Evolutionary conservation across 2,329 filamentous ascomycete genomes (phyloP).

Genomic region (Trichoderma citrinoviride): DNA sequence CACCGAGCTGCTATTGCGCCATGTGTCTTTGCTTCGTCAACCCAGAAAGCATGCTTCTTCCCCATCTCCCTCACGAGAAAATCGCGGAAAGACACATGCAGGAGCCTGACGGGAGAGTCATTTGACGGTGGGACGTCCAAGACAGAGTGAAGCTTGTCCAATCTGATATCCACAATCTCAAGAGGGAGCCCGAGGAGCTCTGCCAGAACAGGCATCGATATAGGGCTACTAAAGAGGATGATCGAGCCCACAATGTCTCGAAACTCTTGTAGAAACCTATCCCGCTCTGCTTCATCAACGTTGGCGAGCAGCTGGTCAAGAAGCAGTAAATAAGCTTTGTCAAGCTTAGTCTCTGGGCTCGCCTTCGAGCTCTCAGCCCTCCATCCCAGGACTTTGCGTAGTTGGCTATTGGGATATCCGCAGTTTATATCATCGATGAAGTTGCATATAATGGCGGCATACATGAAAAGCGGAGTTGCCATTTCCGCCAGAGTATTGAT

Average conservation of each 20-base stretch:
- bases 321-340: constrained; percentile 24
- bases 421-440: constrained; percentile 28
- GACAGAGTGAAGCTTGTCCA: constrained; percentile 36
- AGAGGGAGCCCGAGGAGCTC: constrained; percentile 29
- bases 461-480: constrained; percentile 38
- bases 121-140: constrained; percentile 31
- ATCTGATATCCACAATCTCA: constrained; percentile 24
- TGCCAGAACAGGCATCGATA: constrained; percentile 30
- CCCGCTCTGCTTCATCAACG: not conserved
- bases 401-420: constrained; percentile 25
- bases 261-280: constrained; percentile 28
- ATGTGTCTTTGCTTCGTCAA: not conserved
- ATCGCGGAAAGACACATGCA: constrained; percentile 11
- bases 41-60: not conserved
- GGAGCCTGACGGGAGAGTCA: constrained; percentile 29
- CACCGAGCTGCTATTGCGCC: not conserved
- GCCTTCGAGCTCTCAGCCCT: constrained; percentile 17
- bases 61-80: not conserved
- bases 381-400: constrained; percentile 29
- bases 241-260: constrained; percentile 33
- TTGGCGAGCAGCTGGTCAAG: constrained; percentile 21
- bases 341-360: constrained; percentile 21
- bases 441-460: constrained; percentile 34
- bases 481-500: constrained; percentile 27
- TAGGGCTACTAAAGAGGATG: constrained; percentile 32